Conservation (phyloP, 345 rosid genomes). For the Salix koriyanagi region DNA sequence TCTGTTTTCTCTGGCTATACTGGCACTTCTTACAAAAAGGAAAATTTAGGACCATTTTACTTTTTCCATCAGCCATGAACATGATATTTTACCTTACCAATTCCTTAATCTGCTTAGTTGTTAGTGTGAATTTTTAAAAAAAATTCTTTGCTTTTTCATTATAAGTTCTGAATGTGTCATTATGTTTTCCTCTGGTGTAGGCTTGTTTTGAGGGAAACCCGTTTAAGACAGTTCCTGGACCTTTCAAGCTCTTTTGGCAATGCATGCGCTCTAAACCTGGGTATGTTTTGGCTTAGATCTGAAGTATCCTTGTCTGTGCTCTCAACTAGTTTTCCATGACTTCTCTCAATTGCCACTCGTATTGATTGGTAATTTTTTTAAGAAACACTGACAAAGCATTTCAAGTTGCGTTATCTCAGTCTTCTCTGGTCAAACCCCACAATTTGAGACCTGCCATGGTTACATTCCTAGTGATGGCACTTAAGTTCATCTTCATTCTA, state of each 20-base stretch:
- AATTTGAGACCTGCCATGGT: no score
- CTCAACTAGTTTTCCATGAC: neutral
- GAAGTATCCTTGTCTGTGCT: neutral
- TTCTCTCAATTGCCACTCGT: neutral
- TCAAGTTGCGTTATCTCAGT: neutral
- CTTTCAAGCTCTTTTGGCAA: slow-evolving; percentile 80
- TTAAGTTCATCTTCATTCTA: no score
- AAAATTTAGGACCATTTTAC: neutral
- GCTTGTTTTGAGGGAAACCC: slow-evolving; percentile 98
- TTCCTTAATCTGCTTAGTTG: neutral
- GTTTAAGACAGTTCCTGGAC: slow-evolving; percentile 95
- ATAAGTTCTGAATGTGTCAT: neutral
- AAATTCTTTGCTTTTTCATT: neutral
- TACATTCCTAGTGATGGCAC: no score
- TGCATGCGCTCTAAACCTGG: slow-evolving; percentile 99
- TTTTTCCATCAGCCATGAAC: neutral
- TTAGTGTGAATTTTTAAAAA: neutral
- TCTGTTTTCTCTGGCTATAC: neutral
- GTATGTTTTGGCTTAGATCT: slow-evolving; percentile 33
- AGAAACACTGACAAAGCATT: neutral
- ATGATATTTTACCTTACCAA: neutral
- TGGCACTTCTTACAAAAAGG: no score
- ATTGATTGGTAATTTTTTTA: neutral
- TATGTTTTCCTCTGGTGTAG: slow-evolving; percentile 29
- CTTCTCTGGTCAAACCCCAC: neutral